These are phyloP conservation scores for Leccinum griseonigrum DNA, from an alignment of 1,284 basidiomycete genomes.

Conservation along the genomic window DNA sequence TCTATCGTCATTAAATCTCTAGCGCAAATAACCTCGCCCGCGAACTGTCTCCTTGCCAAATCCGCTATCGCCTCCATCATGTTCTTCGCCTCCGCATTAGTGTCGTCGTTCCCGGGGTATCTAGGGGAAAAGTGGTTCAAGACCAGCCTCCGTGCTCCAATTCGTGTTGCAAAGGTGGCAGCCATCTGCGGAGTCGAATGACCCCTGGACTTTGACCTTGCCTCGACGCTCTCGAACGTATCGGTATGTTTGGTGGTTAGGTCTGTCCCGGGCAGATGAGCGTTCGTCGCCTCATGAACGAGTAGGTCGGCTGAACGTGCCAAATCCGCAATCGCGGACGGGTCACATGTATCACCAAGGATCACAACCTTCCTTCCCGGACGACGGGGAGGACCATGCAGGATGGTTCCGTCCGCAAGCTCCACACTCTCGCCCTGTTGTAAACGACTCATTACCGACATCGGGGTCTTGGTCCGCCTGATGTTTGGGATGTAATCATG, in stretches of 20 bases:
- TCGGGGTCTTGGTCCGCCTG: conserved; percentile 69
- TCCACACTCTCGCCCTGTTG: conserved; percentile 68
- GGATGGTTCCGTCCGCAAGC: conserved; percentile 75
- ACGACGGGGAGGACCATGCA: conserved; percentile 68
- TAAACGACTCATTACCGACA: conserved; percentile 67
- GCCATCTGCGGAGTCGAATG: conserved; percentile 95
- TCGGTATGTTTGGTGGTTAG: conserved; percentile 53
- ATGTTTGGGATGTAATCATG: conserved; percentile 61
- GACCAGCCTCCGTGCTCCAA: conserved; percentile 65
- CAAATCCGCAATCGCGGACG: conserved; percentile 58
- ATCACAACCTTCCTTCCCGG: conserved; percentile 75
- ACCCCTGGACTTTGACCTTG: conserved; percentile 73
- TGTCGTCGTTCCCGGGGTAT: conserved; percentile 56
- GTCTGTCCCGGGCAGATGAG: conserved; percentile 74
- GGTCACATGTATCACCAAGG: conserved; percentile 81
- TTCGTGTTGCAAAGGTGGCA: conserved; percentile 72
- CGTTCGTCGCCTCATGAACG: conserved; percentile 91
- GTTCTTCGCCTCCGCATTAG: conserved; percentile 43
- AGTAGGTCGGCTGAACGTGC: conserved; percentile 64
- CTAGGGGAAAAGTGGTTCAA: conserved; percentile 86
- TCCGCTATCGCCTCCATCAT: conserved; percentile 62
- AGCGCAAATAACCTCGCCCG: conserved; percentile 59
- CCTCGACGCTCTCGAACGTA: conserved; percentile 62
- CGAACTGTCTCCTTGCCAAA: conserved; percentile 54
- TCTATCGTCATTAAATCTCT: conserved; percentile 71